Base-by-base conservation (phyloP, 257 asterid genomes). In the Plantago major region DNA sequence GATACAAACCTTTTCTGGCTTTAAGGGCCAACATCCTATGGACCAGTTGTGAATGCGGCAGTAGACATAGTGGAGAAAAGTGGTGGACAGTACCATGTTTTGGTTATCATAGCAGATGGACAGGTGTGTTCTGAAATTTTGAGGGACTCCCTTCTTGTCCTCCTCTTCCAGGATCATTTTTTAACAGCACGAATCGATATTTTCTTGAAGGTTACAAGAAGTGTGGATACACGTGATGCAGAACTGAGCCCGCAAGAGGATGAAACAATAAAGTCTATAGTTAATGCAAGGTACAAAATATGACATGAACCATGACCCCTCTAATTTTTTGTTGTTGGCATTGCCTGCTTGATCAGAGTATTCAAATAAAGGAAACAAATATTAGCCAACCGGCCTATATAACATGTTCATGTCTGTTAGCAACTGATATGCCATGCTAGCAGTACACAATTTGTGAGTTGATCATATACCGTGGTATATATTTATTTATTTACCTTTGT, bases 81-180 rank as follows among this genome's bases (percentile, higher is more conserved):
- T 57, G 90, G 92, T n/a, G 95, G 95, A 52, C 95, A 82, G 55
- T 83, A 83, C 82, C 95, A 85, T 75, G 92, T 88, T 37, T 76
- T 88, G 76, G 92, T 88, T 64, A 85, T 88, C 72, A 80, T 88
- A 28, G 96, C 96, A 58, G 96, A 88, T 66, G 96, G 96, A 71
- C 96, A 85, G 92, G 95, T 88, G 52, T 7, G 65, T 56, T 60
- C 58, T 55, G 46, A n/a, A 11, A 4, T 0, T 3, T 33, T 5
- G 8, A 33, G 6, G 17, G 37, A 9, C 16, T 22, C 45, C 28
- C 67, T 43, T 51, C 47, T 45, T 42, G 67, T 53, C 59, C 9
- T 30, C 51, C 54, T n/a, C 37, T 7, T 17, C 9, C 64, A 28
- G 18, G 58, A 28, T 46, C 47, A 65, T 46, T 51, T 22, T 78